Conservation (phyloP, 768 basidiomycete species). For the Boletus pseudopeckii region DNA sequence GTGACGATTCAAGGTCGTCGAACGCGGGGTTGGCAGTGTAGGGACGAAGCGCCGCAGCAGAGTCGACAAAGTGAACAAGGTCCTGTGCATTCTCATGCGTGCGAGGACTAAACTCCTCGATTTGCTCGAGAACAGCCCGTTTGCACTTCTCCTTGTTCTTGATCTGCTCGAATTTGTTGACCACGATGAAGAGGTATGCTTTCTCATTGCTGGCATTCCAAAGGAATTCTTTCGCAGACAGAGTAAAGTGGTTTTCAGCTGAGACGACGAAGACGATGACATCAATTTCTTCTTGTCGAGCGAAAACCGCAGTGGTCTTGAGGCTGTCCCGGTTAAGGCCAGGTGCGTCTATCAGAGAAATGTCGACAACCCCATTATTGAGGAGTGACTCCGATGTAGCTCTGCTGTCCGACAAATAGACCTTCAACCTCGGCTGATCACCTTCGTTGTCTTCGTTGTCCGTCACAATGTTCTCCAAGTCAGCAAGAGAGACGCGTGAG, state of each 20-base stretch:
- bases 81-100: slow-evolving; percentile 90
- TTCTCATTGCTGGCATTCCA: slow-evolving; percentile 93
- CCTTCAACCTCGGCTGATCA: slow-evolving; percentile 71
- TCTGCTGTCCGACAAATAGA: slow-evolving; percentile 84
- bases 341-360: slow-evolving; percentile 97
- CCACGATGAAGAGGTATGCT: slow-evolving; percentile 96
- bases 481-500: slow-evolving; percentile 57
- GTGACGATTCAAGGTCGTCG: slow-evolving; percentile 81
- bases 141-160: slow-evolving; percentile 92
- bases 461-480: slow-evolving; percentile 77
- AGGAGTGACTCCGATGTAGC: slow-evolving; percentile 79
- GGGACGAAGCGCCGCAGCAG: slow-evolving; percentile 67
- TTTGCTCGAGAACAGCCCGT: slow-evolving; percentile 86
- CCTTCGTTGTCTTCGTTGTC: slow-evolving; percentile 47
- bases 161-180: slow-evolving; percentile 97
- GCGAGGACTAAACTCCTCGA: slow-evolving; percentile 86
- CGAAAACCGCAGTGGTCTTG: slow-evolving; percentile 93
- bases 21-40: slow-evolving; percentile 68
- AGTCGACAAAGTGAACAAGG: slow-evolving; percentile 98
- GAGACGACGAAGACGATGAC: slow-evolving; percentile 98
- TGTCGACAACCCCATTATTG: slow-evolving; percentile 94
- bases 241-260: slow-evolving; percentile 97
- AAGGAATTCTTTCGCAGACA: slow-evolving; percentile 93
- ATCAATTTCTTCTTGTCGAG: slow-evolving; percentile 97
- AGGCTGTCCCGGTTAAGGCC: slow-evolving; percentile 94